These are phyloP conservation scores for Kuraishia borneana DNA, from an alignment of 805 yeast species.

Conservation along the genomic window DNA sequence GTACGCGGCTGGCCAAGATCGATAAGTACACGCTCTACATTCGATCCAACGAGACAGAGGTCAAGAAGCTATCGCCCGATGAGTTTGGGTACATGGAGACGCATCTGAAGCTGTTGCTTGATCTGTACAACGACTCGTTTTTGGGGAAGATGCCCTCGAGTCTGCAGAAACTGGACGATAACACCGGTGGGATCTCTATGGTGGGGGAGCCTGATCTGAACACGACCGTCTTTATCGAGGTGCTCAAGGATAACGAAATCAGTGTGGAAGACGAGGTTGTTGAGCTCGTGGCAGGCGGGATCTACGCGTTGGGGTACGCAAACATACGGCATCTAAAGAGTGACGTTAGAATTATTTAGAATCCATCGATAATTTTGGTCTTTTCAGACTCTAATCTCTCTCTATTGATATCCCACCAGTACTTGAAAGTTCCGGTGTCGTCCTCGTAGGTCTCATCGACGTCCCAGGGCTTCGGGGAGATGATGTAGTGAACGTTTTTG, in stretches of 20 bases:
- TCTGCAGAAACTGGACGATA: slow-evolving; percentile 68
- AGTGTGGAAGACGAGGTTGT: slow-evolving; percentile 43
- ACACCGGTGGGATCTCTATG: slow-evolving; percentile 60
- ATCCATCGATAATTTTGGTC: slow-evolving; percentile 1
- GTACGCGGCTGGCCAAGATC: slow-evolving; percentile 67
- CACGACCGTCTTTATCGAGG: slow-evolving; percentile 66
- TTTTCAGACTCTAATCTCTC: slow-evolving; percentile 15
- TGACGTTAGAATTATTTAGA: slow-evolving; percentile 29
- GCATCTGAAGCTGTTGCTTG: slow-evolving; percentile 54
- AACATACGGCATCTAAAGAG: slow-evolving; percentile 31
- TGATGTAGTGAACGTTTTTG: slow-evolving; percentile 45
- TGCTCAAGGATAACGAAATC: slow-evolving; percentile 24
- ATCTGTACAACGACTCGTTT: slow-evolving; percentile 58
- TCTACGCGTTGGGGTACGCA: slow-evolving; percentile 65
- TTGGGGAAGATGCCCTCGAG: slow-evolving; percentile 55
- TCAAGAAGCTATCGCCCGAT: slow-evolving; percentile 36
- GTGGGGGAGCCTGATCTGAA: slow-evolving; percentile 67
- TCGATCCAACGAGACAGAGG: slow-evolving; percentile 26
- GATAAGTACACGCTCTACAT: slow-evolving; percentile 60
- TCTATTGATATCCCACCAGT: slow-evolving; percentile 38
- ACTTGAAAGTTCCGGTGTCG: slow-evolving; percentile 33
- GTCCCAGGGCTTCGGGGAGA: slow-evolving; percentile 56
- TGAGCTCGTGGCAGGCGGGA: slow-evolving; percentile 48
- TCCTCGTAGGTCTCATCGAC: slow-evolving; percentile 21
- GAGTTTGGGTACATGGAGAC: slow-evolving; percentile 59